Conservation (phyloP, 345 rosid species). For the Salix dunnii region DNA sequence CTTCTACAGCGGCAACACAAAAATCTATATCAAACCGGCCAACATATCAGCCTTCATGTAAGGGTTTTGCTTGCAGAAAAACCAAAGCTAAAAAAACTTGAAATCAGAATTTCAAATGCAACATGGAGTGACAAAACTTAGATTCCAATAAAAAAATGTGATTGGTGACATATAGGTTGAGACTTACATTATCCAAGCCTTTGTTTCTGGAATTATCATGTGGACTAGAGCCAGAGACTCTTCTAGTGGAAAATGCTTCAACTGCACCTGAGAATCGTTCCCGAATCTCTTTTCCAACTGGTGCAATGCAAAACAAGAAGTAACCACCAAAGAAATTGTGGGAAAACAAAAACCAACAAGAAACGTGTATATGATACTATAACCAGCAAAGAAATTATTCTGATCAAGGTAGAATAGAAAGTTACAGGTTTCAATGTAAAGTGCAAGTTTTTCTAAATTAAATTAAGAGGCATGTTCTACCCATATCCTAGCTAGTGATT, state of each 20-base stretch:
- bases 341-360: neutral
- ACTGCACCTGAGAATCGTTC: conserved; percentile 80
- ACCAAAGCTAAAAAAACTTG: neutral
- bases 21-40: neutral
- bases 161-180: neutral
- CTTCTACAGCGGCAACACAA: neutral
- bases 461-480: neutral
- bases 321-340: neutral
- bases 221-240: conserved; percentile 48
- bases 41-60: neutral
- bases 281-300: conserved; percentile 78
- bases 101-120: conserved; percentile 2
- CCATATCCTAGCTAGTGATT: neutral
- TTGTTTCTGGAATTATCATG: conserved; percentile 54
- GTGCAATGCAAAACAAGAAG: neutral
- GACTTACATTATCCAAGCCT: conserved; percentile 43
- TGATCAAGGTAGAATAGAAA: neutral
- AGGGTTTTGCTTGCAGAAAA: neutral
- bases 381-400: too few species aligned
- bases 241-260: conserved; percentile 73
- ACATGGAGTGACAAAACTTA: neutral
- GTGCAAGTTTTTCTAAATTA: neutral
- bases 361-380: neutral
- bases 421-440: neutral
- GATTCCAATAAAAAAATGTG: neutral